A percentile compares a stretch with the other conserved stretches of the same genome.
Evolutionary conservation across 768 basidiomycete species (phyloP).

Genomic region (Mycena olivaceomarginata): DNA sequence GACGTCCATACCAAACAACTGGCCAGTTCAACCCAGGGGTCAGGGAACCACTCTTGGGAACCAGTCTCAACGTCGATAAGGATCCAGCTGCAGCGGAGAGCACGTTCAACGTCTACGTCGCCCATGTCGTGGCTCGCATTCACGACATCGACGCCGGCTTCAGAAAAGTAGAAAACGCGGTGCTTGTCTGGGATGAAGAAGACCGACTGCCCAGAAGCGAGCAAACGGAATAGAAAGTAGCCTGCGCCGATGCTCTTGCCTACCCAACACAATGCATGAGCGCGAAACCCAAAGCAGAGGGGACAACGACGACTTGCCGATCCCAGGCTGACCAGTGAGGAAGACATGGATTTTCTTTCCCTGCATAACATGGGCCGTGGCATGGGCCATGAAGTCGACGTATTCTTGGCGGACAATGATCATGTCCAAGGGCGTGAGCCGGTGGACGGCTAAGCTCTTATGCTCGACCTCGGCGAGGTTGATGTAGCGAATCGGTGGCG

Average conservation of each 20-base stretch:
- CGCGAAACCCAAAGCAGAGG: slow-evolving; percentile 8
- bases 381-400: slow-evolving; percentile 20
- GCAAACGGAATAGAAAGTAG: slow-evolving; percentile 20
- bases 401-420: slow-evolving; percentile 26
- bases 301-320: slow-evolving; percentile 27
- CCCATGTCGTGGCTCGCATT: background rate
- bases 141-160: slow-evolving; percentile 1
- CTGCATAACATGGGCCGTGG: background rate
- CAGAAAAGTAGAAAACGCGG: slow-evolving; percentile 16
- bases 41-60: background rate
- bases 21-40: background rate
- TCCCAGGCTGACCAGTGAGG: slow-evolving; percentile 28
- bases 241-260: slow-evolving; percentile 26
- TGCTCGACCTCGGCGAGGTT: slow-evolving; percentile 16
- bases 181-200: slow-evolving; percentile 3
- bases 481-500: slow-evolving; percentile 9
- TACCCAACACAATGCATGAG: slow-evolving; percentile 23
- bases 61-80: slow-evolving; percentile 30
- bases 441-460: slow-evolving; percentile 3
- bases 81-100: slow-evolving; percentile 25
- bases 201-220: slow-evolving; percentile 7
- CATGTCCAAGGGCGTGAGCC: background rate
- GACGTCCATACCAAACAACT: slow-evolving; percentile 24
- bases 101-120: background rate
- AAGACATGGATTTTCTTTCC: slow-evolving; percentile 14